phyloP scores from a whole-genome alignment of 2,329 filamentous ascomycete species.

The Pyrenophora teres region DNA sequence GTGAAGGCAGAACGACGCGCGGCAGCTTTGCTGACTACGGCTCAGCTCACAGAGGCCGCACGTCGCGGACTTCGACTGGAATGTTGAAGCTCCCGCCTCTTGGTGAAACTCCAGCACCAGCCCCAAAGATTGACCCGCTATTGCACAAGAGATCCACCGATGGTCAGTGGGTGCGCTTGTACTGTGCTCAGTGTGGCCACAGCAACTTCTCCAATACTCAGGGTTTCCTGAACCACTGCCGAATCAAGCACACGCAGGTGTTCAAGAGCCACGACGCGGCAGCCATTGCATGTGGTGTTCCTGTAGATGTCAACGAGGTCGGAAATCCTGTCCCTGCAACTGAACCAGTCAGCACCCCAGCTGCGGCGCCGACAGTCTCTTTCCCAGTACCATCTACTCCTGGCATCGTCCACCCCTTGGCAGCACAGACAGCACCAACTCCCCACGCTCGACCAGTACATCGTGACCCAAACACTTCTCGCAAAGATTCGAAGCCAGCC shows the following conservation, averaged over 20 bases:
- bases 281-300: conserved; percentile 82
- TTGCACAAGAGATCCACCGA: conserved; percentile 82
- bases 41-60: conserved; percentile 57
- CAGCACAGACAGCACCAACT: conserved; percentile 32
- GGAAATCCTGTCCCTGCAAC: conserved; percentile 41
- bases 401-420: conserved; percentile 45
- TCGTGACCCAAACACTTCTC: conserved; percentile 32
- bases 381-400: conserved; percentile 36
- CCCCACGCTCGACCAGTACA: conserved; percentile 40
- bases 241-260: conserved; percentile 89
- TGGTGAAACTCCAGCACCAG: conserved; percentile 50
- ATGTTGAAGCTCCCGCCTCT: conserved; percentile 50
- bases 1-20: conserved; percentile 78
- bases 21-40: conserved; percentile 68
- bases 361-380: conserved; percentile 35
- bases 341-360: conserved; percentile 35
- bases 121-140: conserved; percentile 76
- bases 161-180: conserved; percentile 83
- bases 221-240: conserved; percentile 99
- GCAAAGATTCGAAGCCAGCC: conserved; percentile 21
- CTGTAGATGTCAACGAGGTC: conserved; percentile 71
- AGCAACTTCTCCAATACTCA: conserved; percentile 96
- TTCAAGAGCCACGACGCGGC: conserved; percentile 97
- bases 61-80: conserved; percentile 62
- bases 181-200: conserved; percentile 83